A percentile compares a stretch with the other conserved stretches of the same genome.
Evolutionary conservation across 352 stramenopile species (phyloP).

Genomic region (Globisporangium acanthophoron): DNA sequence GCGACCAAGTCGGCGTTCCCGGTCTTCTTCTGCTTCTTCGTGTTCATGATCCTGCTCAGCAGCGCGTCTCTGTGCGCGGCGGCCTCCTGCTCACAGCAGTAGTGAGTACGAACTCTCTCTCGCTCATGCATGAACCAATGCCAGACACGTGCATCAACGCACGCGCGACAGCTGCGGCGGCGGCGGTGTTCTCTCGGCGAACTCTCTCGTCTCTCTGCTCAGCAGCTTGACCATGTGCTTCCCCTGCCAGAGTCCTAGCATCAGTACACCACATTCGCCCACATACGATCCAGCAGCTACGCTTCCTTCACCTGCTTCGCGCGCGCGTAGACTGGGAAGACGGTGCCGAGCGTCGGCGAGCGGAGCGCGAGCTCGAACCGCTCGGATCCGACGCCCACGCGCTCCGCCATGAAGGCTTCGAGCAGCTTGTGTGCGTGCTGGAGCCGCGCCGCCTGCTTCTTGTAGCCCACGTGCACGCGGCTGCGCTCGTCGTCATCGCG

Average conservation of each 20-base stretch:
- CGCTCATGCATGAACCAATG: background rate
- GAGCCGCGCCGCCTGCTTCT: conserved; percentile 29
- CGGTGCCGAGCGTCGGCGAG: conserved; percentile 25
- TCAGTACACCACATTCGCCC: too few species aligned
- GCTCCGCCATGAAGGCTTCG: conserved; percentile 25
- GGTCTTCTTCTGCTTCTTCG: background rate
- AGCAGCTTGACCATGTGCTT: conserved; percentile 36
- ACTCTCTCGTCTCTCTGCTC: conserved; percentile 23
- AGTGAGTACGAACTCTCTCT: background rate
- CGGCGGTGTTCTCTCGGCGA: conserved; percentile 23
- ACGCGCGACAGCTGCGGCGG: conserved; percentile 28
- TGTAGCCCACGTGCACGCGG: conserved; percentile 28
- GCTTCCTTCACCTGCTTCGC: conserved; percentile 36
- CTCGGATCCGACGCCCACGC: conserved; percentile 19
- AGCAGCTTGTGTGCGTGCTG: conserved; percentile 26
- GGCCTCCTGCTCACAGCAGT: conserved; percentile 11
- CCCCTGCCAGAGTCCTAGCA: conserved; percentile 14
- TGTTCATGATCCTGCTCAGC: conserved; percentile 30
- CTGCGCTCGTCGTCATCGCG: background rate
- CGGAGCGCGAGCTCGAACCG: conserved; percentile 23
- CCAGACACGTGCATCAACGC: background rate
- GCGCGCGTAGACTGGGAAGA: conserved; percentile 45
- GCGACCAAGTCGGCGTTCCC: background rate
- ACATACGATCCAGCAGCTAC: background rate
- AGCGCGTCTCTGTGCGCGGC: conserved; percentile 33